Evolutionary conservation across 495 filamentous ascomycete genomes (phyloP).

Genomic region (Podospora australis): DNA sequence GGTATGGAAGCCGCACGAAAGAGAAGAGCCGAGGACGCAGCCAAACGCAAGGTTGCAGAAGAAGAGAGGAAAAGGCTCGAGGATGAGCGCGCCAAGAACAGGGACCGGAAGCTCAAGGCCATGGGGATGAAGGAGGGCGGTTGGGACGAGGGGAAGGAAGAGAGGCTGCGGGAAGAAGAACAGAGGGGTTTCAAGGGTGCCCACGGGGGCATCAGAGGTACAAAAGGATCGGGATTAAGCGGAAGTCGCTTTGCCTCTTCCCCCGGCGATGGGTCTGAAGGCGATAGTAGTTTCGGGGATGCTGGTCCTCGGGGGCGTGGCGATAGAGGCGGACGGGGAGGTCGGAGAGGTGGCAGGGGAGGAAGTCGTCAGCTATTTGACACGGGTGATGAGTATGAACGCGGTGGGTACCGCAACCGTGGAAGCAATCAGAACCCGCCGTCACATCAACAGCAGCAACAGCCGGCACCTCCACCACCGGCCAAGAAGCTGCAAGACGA

Average conservation of each 20-base stretch:
- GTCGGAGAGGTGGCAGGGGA: too few relatives aligned
- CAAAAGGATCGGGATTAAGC: constrained; percentile 18
- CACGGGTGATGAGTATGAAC: too few relatives aligned
- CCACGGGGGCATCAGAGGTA: constrained; percentile 37
- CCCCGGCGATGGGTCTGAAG: too few relatives aligned
- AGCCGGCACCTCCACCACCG: too few relatives aligned
- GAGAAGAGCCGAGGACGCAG: constrained; percentile 39
- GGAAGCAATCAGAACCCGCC: too few relatives aligned
- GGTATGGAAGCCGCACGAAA: constrained; percentile 44
- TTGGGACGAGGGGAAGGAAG: constrained; percentile 43
- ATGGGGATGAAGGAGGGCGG: constrained; percentile 39
- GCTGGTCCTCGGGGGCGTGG: too few relatives aligned
- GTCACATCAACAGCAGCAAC: too few relatives aligned
- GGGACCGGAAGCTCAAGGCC: constrained; percentile 42
- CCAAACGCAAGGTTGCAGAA: constrained; percentile 30
- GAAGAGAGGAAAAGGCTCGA: constrained; percentile 41
- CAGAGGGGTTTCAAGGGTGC: constrained; percentile 32
- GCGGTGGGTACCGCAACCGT: too few relatives aligned
- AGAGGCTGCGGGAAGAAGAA: constrained; percentile 26
- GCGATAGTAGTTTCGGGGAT: too few relatives aligned
- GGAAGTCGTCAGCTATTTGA: too few relatives aligned
- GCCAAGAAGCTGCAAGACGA: too few relatives aligned
- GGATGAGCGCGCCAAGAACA: constrained; percentile 42
- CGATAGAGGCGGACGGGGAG: too few relatives aligned
- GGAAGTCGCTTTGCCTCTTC: constrained; percentile 30